Base-by-base conservation (phyloP, 108 stramenopile genomes). In the Cyclotella cryptica region DNA sequence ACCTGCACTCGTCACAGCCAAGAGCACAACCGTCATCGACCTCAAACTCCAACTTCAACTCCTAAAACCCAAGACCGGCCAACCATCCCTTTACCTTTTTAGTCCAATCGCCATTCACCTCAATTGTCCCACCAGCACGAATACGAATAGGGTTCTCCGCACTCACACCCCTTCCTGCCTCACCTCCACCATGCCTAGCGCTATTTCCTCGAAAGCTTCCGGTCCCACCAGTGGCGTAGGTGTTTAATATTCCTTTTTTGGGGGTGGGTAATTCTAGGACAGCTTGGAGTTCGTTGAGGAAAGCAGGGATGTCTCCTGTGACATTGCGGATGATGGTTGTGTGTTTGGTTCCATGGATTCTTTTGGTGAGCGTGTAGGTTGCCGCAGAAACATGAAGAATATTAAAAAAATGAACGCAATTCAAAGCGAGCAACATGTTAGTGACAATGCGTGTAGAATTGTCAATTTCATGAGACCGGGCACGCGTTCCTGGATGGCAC, bases 11-110 rank as follows among this genome's bases (percentile, higher is more conserved):
- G 35, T 5, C 6, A 6, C 35, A 45, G 6, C 43, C 41, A 41
- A 10, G 43, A 28, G 8, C 10, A 47, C 14, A 45, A 51, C n/a
- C 11, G 39, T 29, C 49, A 52, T 52, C 18, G 28, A 68, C 40
- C 39, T 24, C 40, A 15, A 41, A 2, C 19, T 58, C 4, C 17
- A 58, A 21, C 1, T 14, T 1, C 55, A 13, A 3, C 30, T 52
- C 3, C 74, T 88, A 96, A 77, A 96, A 96, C 26, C 95, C 95
- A 74, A 96, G 86, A 27, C 88, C 89, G 10, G 90, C 91, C 65
- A 96, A 71, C 95, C 95, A 96, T 24, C 72, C 47, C 82, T 87
- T 89, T 5, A 96, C 89, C 43, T 88, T 85, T 45, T 75, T 79
- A 19, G 86, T 86, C 39, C 79, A 72, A 72, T 96, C 88, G 21